Evolutionary conservation across 129 eudicot species (phyloP).

Genomic region (Pseudognaphalium luteoalbum): DNA sequence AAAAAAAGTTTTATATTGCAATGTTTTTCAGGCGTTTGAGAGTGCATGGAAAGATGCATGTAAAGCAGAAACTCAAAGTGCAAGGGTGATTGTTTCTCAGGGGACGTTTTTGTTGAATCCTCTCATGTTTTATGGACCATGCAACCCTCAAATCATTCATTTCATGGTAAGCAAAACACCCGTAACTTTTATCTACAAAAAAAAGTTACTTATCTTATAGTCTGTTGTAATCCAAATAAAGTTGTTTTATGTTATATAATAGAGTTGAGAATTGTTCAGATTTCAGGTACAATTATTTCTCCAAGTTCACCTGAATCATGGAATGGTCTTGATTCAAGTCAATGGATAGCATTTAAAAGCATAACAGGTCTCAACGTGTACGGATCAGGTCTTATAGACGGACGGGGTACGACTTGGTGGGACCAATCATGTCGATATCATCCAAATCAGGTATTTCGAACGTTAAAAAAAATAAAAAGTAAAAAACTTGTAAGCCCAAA

Average conservation of each 20-base stretch:
- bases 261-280: conserved; percentile 24
- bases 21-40: conserved; percentile 50
- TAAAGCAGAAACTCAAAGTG: conserved; percentile 15
- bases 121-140: conserved; percentile 60
- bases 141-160: conserved; percentile 47
- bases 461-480: neutral
- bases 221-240: neutral
- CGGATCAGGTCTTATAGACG: conserved; percentile 59
- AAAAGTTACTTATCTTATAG: neutral
- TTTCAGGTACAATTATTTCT: conserved; percentile 50
- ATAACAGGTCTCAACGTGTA: conserved; percentile 47
- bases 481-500: neutral
- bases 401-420: conserved; percentile 68
- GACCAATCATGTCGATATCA: conserved; percentile 69
- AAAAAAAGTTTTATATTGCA: no score
- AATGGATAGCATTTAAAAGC: conserved; percentile 53
- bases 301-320: conserved; percentile 52
- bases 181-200: neutral
- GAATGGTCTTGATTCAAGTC: conserved; percentile 53
- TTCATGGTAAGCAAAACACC: conserved; percentile 38
- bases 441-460: conserved; percentile 45
- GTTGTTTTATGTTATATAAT: neutral
- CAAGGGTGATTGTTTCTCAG: conserved; percentile 49
- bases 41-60: conserved; percentile 68
- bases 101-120: conserved; percentile 51